These are phyloP conservation scores for Calocera viscosa DNA, from an alignment of 768 basidiomycete species.

Conservation along the genomic window DNA sequence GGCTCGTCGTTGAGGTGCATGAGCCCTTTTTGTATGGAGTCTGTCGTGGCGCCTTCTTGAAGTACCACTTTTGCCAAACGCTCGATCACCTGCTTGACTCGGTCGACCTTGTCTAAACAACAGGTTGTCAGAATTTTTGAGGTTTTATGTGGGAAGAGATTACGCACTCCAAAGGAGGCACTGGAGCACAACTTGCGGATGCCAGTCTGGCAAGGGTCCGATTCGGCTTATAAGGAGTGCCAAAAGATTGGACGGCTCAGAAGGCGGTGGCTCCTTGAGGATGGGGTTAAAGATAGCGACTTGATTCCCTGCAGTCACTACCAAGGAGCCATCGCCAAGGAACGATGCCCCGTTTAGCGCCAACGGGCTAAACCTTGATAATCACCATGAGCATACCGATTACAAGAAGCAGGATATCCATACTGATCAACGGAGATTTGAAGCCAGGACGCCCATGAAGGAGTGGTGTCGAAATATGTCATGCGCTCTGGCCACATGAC, in stretches of 20 bases:
- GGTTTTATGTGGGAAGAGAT: background rate
- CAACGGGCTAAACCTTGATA: background rate
- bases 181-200: slow-evolving; percentile 86
- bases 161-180: slow-evolving; percentile 80
- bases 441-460: slow-evolving; percentile 59
- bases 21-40: slow-evolving; percentile 27
- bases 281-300: slow-evolving; percentile 63
- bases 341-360: background rate
- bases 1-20: slow-evolving; percentile 45
- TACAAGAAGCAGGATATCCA: background rate
- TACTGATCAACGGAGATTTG: background rate
- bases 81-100: slow-evolving; percentile 71
- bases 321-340: slow-evolving; percentile 63
- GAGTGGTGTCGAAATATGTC: slow-evolving; percentile 75
- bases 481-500: slow-evolving; percentile 87
- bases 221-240: slow-evolving; percentile 72
- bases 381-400: background rate
- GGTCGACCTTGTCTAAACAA: slow-evolving; percentile 58
- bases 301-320: slow-evolving; percentile 72
- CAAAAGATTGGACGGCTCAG: slow-evolving; percentile 41
- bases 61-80: slow-evolving; percentile 39
- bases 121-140: background rate
- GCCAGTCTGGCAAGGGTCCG: slow-evolving; percentile 80
- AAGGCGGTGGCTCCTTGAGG: slow-evolving; percentile 17
- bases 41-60: slow-evolving; percentile 18